Evolutionary conservation across 257 asterid genomes (phyloP), one percentile per base, ranked within the genome.

Genomic region (Linaria vulgaris): DNA sequence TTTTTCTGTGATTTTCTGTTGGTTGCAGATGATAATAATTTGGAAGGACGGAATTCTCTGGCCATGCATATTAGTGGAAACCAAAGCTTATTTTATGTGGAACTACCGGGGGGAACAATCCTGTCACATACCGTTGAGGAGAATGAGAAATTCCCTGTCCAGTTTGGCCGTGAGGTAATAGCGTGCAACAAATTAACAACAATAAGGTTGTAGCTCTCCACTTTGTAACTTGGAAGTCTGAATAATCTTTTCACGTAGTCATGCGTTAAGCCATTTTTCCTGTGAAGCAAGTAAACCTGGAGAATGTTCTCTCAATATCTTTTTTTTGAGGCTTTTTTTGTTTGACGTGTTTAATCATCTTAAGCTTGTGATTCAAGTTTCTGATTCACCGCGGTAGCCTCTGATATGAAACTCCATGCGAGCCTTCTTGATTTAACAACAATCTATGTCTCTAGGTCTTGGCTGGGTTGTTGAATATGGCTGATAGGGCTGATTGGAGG

Each of bases 401-500:
- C 37, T 3, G 37, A 30, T 30, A 6, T 30, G 6, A 30, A 3
- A 30, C n/a, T n/a, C n/a, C n/a, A n/a, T n/a, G n/a, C n/a, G n/a
- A n/a, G n/a, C n/a, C n/a, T n/a, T 22, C 38, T 21, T 37, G 3
- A 54, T 44, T 61, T 44, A 53, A 68, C 56, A 45, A 50, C 41
- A 64, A 63, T 22, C 56, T 20, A 52, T 38, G 63, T 64, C 24
- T 71, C 49, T 69, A 92, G 99, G 97, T 92, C 69, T 74, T 92
- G 74, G 97, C 99, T 66, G 99, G 99, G 66, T 82, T 92, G 79
- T 69, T 92, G 79, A 89, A 87, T 67, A 71, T 78, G 74, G 91
- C 96, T 38, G 95, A 89, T 69, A 87, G 82, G 67, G 97, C 99
- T 64, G 96, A 92, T 70, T 92, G 99, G 99, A 84, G 95, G 72